These are phyloP conservation scores for Ophiostoma fasciatum DNA, from an alignment of 2,329 filamentous ascomycete species.

Conservation along the genomic window DNA sequence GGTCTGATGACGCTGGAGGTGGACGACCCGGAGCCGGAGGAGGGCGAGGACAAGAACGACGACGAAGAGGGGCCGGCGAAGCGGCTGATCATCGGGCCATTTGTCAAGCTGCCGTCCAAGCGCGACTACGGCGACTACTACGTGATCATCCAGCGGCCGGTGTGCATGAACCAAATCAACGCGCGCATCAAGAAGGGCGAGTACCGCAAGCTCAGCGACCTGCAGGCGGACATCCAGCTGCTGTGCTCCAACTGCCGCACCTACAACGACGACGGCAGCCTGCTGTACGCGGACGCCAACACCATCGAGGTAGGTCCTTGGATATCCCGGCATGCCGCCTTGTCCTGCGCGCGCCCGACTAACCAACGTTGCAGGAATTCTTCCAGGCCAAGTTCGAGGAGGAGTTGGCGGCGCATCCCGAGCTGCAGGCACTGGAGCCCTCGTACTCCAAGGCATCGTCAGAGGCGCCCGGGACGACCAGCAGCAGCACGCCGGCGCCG, in stretches of 20 bases:
- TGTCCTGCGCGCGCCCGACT: background rate
- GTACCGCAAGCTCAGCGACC: slow-evolving; percentile 66
- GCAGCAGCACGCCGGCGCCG: slow-evolving; percentile 15
- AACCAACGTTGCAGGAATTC: slow-evolving; percentile 30
- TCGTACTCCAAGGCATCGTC: slow-evolving; percentile 23
- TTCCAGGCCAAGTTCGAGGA: slow-evolving; percentile 37
- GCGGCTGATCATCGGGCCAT: slow-evolving; percentile 82
- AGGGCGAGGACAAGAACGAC: slow-evolving; percentile 30
- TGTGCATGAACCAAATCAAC: slow-evolving; percentile 91
- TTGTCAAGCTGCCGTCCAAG: slow-evolving; percentile 81
- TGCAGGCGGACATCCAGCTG: slow-evolving; percentile 68
- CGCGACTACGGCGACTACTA: slow-evolving; percentile 92
- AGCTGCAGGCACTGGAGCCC: slow-evolving; percentile 15
- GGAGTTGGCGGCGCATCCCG: slow-evolving; percentile 12
- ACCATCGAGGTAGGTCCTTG: slow-evolving; percentile 67
- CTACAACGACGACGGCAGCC: slow-evolving; percentile 91
- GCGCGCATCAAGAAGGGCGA: slow-evolving; percentile 94
- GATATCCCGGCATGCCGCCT: background rate
- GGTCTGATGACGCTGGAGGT: slow-evolving; percentile 73
- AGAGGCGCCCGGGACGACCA: slow-evolving; percentile 23
- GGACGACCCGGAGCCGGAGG: slow-evolving; percentile 46
- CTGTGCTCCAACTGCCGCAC: slow-evolving; percentile 85
- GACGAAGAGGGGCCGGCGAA: slow-evolving; percentile 36
- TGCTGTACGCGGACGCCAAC: slow-evolving; percentile 85
- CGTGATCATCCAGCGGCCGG: slow-evolving; percentile 77